Evolutionary conservation across 768 basidiomycete genomes (phyloP), one percentile per base, ranked within the genome.

Genomic region (Cystobasidium onofrii): DNA sequence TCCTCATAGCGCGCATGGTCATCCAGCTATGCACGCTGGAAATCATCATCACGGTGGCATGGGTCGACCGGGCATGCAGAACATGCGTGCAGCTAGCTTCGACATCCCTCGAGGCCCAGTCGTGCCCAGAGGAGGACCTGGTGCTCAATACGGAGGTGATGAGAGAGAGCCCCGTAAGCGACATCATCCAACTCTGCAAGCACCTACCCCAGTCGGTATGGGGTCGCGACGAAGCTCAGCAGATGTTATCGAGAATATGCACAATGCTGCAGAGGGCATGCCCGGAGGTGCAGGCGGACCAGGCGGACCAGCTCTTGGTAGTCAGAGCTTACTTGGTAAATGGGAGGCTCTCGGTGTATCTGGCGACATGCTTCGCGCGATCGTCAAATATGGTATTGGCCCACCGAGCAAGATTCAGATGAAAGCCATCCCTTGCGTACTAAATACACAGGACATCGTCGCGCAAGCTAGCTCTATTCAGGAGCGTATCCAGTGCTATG

Each of bases 331-430:
- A 9, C 54, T 71, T 1, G 69, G 69, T 25, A 71, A 71, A 60
- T 71, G 69, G 69, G 69, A 71, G 31, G 69, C 69, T 31, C 31
- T 71, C 15, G 69, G 69, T 17, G 55, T 71, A 3, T 15, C 69
- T 31, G 69, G 69, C 23, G 69, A 71, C 23, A 52, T 71, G 69
- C 69, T 71, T 34, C 33, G 69, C 15, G 69, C 69, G 13, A 71
- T 71, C 69, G 55, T 71, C 69, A 71, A 71, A 29, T 71, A 71
- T 44, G 69, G 69, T 13, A 71, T 71, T 36, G 69, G 69, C 13
- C 96, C 96, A 1, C 96, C 96, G 6, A 97, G 97, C 82, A 99
- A 99, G 84, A 96, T 99, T 76, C 96, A 98, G 82, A 92, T 95
- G 80, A 87, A 95, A 61, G 94, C 96, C 55, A 84, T 99, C 63